Evolutionary conservation across 768 basidiomycete genomes (phyloP), one percentile per base, ranked within the genome.

Genomic region (Tulasnella sp.): DNA sequence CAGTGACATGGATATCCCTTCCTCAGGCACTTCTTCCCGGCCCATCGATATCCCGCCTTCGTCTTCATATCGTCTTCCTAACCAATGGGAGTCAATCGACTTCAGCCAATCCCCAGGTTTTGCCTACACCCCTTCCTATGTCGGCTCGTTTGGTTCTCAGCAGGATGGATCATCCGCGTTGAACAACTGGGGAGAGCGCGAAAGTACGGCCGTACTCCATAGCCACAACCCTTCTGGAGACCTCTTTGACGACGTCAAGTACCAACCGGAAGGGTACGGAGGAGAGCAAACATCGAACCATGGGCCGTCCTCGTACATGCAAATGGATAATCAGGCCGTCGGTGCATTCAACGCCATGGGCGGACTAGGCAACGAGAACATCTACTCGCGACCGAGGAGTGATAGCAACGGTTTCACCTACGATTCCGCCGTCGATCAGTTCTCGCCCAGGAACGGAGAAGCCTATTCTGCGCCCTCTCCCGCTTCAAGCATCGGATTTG

Each of bases 101-200:
- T 56, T 42, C 27, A 43, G 27, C 41, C 32, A 38, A 3, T 23
- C 42, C 30, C 42, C 55, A 1, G 55, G 23, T 3, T 38, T 38
- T 34, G 55, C 55, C 15, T 56, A 56, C 43, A 56, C 55, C 44
- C 55, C 55, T 11, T 56, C 55, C 38, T 56, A 56, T 30, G 55
- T 56, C 19, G 55, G 55, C 19, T 56, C 55, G 13, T 56, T 56
- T 13, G 55, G 55, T n/a, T 56, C 55, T 10, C 3, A 56, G 2
- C 41, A 27, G 15, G 55, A 56, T 15, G 34, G 34, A 38, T 38
- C 34, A 7, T 15, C 34, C 34, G 34, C 34, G 34, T 38, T 38
- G 34, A 43, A 38, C 7, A 43, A n/a, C 42, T 56, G 55, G 55
- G 55, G 55, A 13, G 55, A 56, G 41, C 55, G 55, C 27, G 55